These are phyloP conservation scores for Suillus placidus DNA, from an alignment of 768 basidiomycete species.

Conservation along the genomic window DNA sequence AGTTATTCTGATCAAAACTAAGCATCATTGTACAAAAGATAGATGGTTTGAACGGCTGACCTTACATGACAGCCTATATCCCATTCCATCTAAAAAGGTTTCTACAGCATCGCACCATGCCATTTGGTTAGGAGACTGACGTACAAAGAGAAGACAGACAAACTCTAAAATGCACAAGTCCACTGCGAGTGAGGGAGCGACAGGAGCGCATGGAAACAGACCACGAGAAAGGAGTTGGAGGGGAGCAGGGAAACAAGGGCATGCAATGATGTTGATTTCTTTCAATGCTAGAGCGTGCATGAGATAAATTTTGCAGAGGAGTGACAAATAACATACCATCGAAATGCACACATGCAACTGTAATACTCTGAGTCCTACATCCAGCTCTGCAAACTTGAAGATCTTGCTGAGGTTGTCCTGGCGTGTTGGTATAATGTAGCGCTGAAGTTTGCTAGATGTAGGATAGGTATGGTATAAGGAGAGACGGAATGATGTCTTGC, in stretches of 20 bases:
- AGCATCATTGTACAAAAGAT: not conserved
- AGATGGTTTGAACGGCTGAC: constrained; percentile 3
- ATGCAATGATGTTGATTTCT: constrained; percentile 13
- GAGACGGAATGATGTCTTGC: not conserved
- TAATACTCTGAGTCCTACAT: not conserved
- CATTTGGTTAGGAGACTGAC: constrained; percentile 18
- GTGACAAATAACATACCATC: not conserved
- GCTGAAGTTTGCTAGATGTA: not conserved
- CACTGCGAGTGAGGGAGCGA: constrained; percentile 34
- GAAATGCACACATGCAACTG: constrained; percentile 4
- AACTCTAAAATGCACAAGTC: constrained; percentile 36
- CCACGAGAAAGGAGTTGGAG: constrained; percentile 27
- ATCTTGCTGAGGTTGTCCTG: not conserved
- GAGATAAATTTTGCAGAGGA: not conserved
- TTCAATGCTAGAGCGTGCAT: constrained; percentile 6
- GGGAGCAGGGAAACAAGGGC: constrained; percentile 20
- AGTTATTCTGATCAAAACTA: constrained; percentile 22
- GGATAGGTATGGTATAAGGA: not conserved
- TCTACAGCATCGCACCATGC: constrained; percentile 17
- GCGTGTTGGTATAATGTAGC: not conserved
- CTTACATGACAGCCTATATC: constrained; percentile 17
- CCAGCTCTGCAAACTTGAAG: not conserved
- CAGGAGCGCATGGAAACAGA: constrained; percentile 23
- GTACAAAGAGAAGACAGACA: constrained; percentile 15
- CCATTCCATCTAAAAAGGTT: constrained; percentile 16